phyloP scores from a whole-genome alignment of 305 asterid species.

The Fraxinus ornus region DNA sequence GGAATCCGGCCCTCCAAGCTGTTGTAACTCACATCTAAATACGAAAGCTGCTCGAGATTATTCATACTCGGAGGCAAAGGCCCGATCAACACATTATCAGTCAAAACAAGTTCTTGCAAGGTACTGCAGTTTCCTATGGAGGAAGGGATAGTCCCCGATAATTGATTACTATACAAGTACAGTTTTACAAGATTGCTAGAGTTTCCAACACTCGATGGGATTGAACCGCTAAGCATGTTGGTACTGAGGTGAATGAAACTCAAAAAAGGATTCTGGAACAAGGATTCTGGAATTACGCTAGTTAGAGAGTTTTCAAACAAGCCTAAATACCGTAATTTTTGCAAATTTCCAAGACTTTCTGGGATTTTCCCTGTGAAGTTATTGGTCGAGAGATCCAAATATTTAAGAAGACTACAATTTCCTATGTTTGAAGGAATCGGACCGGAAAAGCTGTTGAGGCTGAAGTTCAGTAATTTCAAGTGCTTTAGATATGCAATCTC shows the following conservation, averaged over 20 bases:
- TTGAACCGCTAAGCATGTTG: constrained; percentile 63
- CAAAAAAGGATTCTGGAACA: constrained; percentile 53
- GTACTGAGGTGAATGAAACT: constrained; percentile 37
- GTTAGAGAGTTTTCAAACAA: constrained; percentile 49
- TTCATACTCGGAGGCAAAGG: constrained; percentile 55
- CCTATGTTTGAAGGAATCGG: constrained; percentile 52
- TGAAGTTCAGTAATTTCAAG: constrained; percentile 44
- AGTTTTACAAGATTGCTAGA: constrained; percentile 36
- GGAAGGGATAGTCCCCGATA: constrained; percentile 63
- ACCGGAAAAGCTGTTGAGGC: constrained; percentile 51
- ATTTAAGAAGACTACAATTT: constrained; percentile 48
- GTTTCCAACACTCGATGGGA: constrained; percentile 55
- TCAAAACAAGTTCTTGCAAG: constrained; percentile 53
- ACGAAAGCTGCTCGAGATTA: constrained; percentile 48
- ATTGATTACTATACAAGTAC: constrained; percentile 43
- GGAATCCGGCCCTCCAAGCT: constrained; percentile 54
- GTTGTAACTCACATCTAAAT: constrained; percentile 50
- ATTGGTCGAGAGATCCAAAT: constrained; percentile 55
- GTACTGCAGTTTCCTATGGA: constrained; percentile 63
- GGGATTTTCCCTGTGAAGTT: constrained; percentile 63
- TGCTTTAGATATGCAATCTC: constrained; percentile 53
- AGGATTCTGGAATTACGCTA: constrained; percentile 60
- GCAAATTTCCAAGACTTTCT: constrained; percentile 55
- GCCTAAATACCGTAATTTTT: constrained; percentile 38
- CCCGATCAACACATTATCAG: constrained; percentile 52